Evolutionary conservation across 257 asterid genomes (phyloP).

Genomic region (Ophiorrhiza pumila): DNA sequence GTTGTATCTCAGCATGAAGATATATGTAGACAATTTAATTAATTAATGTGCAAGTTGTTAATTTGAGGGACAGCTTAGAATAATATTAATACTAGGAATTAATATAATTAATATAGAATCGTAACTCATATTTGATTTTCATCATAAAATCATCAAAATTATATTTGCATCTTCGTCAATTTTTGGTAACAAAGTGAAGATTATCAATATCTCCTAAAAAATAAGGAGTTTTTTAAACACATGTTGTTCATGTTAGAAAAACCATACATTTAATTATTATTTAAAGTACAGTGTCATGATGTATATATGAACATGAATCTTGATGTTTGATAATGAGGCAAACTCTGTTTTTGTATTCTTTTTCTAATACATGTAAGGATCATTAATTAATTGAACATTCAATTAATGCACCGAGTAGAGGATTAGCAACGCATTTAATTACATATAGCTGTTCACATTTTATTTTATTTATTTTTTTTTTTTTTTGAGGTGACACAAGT

Average conservation of each 20-base stretch:
- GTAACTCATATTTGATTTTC: neutral
- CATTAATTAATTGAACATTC: too few relatives aligned
- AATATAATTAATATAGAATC: conserved; percentile 4
- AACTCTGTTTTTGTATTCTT: too few relatives aligned
- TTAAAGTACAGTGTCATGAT: neutral
- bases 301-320: neutral
- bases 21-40: neutral
- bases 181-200: neutral
- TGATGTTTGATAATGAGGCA: neutral
- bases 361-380: too few relatives aligned
- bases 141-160: neutral
- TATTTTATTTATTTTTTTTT: too few relatives aligned
- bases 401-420: too few relatives aligned
- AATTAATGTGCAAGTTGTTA: neutral
- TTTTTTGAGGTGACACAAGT: too few relatives aligned
- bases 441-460: too few relatives aligned
- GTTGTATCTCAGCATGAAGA: neutral
- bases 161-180: neutral
- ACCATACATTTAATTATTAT: too few relatives aligned
- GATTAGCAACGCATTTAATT: too few relatives aligned
- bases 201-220: neutral
- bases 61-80: neutral
- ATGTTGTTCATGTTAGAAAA: conserved; percentile 3
- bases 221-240: too few relatives aligned
- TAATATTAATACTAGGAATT: neutral